phyloP scores from a whole-genome alignment of 139 green algal genomes.

The Chlorella vulgaris region DNA sequence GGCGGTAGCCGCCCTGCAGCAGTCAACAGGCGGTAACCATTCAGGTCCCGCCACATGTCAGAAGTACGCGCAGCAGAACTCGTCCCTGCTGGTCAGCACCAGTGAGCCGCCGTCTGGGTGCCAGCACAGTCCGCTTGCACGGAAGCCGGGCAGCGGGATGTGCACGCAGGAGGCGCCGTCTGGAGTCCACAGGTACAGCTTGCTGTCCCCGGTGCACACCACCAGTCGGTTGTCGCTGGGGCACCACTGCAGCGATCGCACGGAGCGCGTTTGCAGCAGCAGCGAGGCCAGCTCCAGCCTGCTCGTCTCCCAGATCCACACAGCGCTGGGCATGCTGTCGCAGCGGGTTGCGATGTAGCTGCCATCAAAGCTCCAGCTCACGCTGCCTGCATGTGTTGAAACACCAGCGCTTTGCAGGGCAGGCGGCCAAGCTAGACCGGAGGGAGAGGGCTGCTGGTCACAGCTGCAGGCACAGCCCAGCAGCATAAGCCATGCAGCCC shows the following conservation, averaged over 20 bases:
- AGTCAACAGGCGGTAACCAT: no score
- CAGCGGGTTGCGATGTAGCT: slow-evolving; percentile 75
- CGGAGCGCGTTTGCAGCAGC: slow-evolving; percentile 62
- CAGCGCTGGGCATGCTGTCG: slow-evolving; percentile 66
- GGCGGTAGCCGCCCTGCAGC: no score
- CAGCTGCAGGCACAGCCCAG: not conserved
- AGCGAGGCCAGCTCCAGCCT: slow-evolving; percentile 67
- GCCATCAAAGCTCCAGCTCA: slow-evolving; percentile 72
- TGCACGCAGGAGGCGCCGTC: slow-evolving; percentile 82
- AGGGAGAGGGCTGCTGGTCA: not conserved
- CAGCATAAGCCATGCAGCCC: not conserved
- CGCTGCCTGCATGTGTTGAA: slow-evolving; percentile 46
- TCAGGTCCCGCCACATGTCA: not conserved
- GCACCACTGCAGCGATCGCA: slow-evolving; percentile 67
- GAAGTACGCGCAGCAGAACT: slow-evolving; percentile 78
- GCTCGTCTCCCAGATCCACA: slow-evolving; percentile 85
- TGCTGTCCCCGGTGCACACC: slow-evolving; percentile 51
- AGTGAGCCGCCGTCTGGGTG: slow-evolving; percentile 50
- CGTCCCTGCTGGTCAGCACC: slow-evolving; percentile 59
- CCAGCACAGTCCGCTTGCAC: slow-evolving; percentile 62
- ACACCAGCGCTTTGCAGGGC: no score
- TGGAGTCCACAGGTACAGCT: slow-evolving; percentile 86
- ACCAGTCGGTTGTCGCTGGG: slow-evolving; percentile 58
- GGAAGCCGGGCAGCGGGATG: slow-evolving; percentile 75
- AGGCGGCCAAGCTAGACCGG: no score